Conservation (phyloP, 2,329 filamentous ascomycete genomes). For the Aspergillus aculeatus region DNA sequence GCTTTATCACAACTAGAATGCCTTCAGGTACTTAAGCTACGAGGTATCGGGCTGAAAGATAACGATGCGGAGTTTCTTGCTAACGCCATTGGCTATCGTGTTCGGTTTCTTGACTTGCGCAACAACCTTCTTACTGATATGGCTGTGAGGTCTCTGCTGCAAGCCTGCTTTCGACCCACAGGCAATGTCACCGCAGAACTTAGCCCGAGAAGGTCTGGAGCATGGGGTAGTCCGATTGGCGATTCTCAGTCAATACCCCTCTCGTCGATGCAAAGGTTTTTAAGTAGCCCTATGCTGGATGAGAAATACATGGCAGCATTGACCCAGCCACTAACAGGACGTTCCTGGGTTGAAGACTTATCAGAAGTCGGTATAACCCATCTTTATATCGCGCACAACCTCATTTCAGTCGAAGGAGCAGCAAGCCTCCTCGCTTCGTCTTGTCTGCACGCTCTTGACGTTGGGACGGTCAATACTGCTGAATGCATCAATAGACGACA, state of each 20-base stretch:
- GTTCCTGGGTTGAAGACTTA: constrained; percentile 56
- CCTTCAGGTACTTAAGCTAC: constrained; percentile 58
- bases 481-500: constrained; percentile 25
- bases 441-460: constrained; percentile 56
- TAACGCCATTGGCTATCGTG: constrained; percentile 50
- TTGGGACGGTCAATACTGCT: constrained; percentile 48
- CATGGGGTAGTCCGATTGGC: not conserved
- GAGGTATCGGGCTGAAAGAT: constrained; percentile 55
- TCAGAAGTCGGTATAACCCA: constrained; percentile 59
- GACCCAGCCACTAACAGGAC: constrained; percentile 51
- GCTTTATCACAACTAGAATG: constrained; percentile 48
- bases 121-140: constrained; percentile 59
- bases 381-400: constrained; percentile 58
- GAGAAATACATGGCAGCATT: constrained; percentile 51
- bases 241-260: not conserved
- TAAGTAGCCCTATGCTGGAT: constrained; percentile 40
- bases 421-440: constrained; percentile 53
- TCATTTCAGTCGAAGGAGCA: constrained; percentile 56
- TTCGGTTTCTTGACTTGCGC: constrained; percentile 57
- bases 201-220: constrained; percentile 4
- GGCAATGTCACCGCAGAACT: constrained; percentile 3
- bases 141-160: constrained; percentile 52
- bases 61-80: constrained; percentile 53
- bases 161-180: constrained; percentile 48
- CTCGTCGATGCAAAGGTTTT: constrained; percentile 17